Evolutionary conservation across 228 moss, liverwort and hornwort genomes (phyloP), one percentile per base, ranked within the genome.

Genomic region (Sphagnum magellanicum): DNA sequence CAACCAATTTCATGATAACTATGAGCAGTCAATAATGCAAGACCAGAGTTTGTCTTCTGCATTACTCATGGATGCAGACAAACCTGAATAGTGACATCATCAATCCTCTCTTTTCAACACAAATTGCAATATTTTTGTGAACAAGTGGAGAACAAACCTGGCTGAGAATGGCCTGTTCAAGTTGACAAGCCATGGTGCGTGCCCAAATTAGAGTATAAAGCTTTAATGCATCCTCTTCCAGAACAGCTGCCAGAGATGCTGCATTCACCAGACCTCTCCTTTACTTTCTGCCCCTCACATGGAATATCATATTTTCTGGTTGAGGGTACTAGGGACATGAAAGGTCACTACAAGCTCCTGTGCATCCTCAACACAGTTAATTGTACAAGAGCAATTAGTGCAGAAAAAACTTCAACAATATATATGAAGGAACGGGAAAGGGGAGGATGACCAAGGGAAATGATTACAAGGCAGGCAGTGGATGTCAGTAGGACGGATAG

Each of bases 401-500:
- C 32, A 32, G 32, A 32, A 2, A 32, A 32, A 32, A 32, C 3
- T 32, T 32, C 32, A 32, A 32, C 32, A 32, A 32, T 32, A 3
- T 32, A 32, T 32, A 3, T 32, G 32, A 32, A 32, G 32, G 32
- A 32, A 32, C 32, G 3, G 32, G 32, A 32, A 32, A 32, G 32
- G 32, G 32, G 32, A 32, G 32, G 32, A 32, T 32, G 32, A 32
- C 32, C 32, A 32, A 32, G 32, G 32, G 32, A 32, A 32, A 32
- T 32, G 32, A 32, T 78, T 84, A 98, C 97, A 90, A 70, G 97
- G 97, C 48, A 93, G 68, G 61, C 85, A 79, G 78, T 51, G 73
- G 58, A 91, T 79, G 72, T 98, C 93, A 69, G 93, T 98, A 55
- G 97, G 97, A n/a, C 97, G 93, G 70, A 98, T 93, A 71, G 97